Evolutionary conservation across 202 grass and related monocot genomes (phyloP), one percentile per base, ranked within the genome.

Genomic region (Setaria italica): DNA sequence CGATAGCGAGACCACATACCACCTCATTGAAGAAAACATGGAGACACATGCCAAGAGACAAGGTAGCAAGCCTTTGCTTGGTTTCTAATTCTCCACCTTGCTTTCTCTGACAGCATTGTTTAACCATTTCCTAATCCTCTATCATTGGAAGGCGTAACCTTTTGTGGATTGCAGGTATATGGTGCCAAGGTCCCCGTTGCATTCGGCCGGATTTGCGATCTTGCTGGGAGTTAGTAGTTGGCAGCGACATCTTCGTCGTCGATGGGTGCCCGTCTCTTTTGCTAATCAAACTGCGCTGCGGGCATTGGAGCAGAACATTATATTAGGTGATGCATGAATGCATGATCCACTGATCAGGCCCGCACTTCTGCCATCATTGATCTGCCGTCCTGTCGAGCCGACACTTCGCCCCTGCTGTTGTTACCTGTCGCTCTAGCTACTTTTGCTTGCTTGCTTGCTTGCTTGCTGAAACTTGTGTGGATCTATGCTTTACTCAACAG

Each of bases 191-290:
- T 76, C 4, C 39, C 6, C 48, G 21, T 48, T 21, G 62, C 67
- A 41, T 60, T 70, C 51, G 6, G 6, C 10, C 14, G 51, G 53
- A 82, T 60, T 57, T 53, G 69, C 19, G 62, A 66, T 82, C 9
- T 59, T 32, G 60, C 60, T 67, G n/a, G 69, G 32, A 39, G 78
- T 77, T 77, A 63, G 60, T 63, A 33, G 79, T 56, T 77, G 41
- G 70, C 79, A 65, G 49, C 47, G 71, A 30, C 42, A 76, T 29
- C 20, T 59, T 19, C 20, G 4, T 21, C 58, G 58, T 62, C 58
- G 58, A 21, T 4, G 29, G 60, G 60, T 6, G 5, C 60, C 60
- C 60, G 6, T 63, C 60, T 63, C 60, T 63, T 63, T 33, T 63
- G 60, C 60, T 63, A 29, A 33, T 32, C 25, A 63, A 1, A 14